phyloP scores from a whole-genome alignment of 2,329 filamentous ascomycete genomes.

The Arthrinium phaeospermum region DNA sequence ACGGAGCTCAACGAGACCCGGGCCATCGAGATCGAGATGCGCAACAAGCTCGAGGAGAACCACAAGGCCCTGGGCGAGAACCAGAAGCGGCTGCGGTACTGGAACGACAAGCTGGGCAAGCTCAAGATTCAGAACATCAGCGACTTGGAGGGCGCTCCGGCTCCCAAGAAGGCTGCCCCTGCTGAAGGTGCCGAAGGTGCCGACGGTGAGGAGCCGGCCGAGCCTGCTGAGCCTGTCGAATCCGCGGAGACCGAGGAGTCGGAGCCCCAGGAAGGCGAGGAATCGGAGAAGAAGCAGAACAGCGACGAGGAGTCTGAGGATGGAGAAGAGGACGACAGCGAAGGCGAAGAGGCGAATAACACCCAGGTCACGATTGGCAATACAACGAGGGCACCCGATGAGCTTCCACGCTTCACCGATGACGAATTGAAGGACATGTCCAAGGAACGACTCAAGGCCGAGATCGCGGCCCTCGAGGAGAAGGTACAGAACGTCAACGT shows the following conservation, averaged over 20 bases:
- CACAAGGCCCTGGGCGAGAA: slow-evolving; percentile 88
- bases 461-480: slow-evolving; percentile 67
- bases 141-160: slow-evolving; percentile 59
- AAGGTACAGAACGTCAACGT: slow-evolving; percentile 85
- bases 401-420: slow-evolving; percentile 78
- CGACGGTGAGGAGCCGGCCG: slow-evolving; percentile 32
- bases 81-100: slow-evolving; percentile 81
- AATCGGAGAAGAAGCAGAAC: slow-evolving; percentile 27
- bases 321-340: slow-evolving; percentile 29
- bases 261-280: slow-evolving; percentile 26
- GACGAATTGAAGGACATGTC: slow-evolving; percentile 72
- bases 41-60: slow-evolving; percentile 95
- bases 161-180: slow-evolving; percentile 35
- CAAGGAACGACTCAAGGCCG: slow-evolving; percentile 64
- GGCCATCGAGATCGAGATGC: slow-evolving; percentile 95
- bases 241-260: slow-evolving; percentile 32
- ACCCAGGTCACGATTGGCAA: slow-evolving; percentile 24
- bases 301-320: slow-evolving; percentile 35
- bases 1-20: slow-evolving; percentile 87
- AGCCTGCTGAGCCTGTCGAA: slow-evolving; percentile 31
- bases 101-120: slow-evolving; percentile 89
- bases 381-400: slow-evolving; percentile 48
- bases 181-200: slow-evolving; percentile 34
- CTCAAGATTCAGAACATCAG: slow-evolving; percentile 81
- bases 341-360: slow-evolving; percentile 25